These are phyloP conservation scores for Lactarius sp. DNA, from an alignment of 768 basidiomycete genomes.

Conservation along the genomic window DNA sequence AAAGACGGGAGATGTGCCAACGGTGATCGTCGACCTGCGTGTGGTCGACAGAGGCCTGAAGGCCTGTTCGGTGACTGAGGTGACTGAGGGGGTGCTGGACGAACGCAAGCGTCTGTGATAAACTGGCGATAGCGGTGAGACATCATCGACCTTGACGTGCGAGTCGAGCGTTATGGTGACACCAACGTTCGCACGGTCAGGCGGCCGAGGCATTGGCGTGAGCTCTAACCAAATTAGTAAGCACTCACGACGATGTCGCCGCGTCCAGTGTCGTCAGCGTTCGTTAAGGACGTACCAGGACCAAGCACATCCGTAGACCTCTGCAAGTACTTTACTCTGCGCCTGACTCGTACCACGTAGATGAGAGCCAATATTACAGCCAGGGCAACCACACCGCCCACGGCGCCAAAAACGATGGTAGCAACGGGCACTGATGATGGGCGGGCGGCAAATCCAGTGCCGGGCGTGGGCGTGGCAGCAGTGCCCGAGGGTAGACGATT, in stretches of 20 bases:
- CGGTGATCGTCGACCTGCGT: background rate
- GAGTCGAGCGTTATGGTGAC: background rate
- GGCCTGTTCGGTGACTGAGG: background rate
- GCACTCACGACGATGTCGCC: background rate
- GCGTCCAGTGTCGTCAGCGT: no score
- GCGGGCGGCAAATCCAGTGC: background rate
- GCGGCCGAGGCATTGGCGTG: background rate
- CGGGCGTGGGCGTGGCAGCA: background rate
- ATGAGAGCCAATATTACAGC: conserved; percentile 1
- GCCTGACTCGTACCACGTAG: conserved; percentile 8
- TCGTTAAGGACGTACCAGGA: conserved; percentile 10
- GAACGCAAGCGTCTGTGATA: background rate
- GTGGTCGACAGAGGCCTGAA: background rate
- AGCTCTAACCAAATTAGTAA: conserved; percentile 6
- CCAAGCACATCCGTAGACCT: conserved; percentile 11
- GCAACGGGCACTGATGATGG: background rate
- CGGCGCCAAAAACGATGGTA: background rate
- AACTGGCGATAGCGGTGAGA: background rate
- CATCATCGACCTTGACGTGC: background rate
- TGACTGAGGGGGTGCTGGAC: background rate
- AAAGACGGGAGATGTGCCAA: background rate
- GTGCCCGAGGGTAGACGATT: background rate
- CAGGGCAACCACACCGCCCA: background rate
- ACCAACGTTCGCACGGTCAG: background rate
- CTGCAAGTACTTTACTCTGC: conserved; percentile 5